Conservation (phyloP, 2,329 filamentous ascomycete genomes). For the Emmonsiellopsis sp. region DNA sequence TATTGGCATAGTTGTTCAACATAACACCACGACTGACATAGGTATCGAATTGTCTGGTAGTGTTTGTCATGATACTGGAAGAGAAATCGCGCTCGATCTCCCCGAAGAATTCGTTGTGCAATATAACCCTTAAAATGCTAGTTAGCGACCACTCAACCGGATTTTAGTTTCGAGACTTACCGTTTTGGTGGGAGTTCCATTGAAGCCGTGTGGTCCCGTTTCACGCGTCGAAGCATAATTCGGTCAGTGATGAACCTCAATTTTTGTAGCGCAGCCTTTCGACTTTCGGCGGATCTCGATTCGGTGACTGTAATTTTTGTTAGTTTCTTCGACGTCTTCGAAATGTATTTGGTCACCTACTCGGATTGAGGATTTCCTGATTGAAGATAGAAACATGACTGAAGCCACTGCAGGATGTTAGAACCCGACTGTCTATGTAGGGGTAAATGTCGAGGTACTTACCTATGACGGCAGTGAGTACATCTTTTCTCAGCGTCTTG, state of each 20-base stretch:
- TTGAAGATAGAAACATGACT: conserved; percentile 79
- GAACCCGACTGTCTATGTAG: not conserved
- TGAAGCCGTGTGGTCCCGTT: conserved; percentile 83
- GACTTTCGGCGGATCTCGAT: conserved; percentile 37
- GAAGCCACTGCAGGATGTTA: conserved; percentile 39
- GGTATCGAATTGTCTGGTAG: conserved; percentile 81
- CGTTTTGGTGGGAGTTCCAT: conserved; percentile 98
- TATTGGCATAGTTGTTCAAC: conserved; percentile 96
- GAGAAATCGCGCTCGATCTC: conserved; percentile 95
- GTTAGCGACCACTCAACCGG: not conserved
- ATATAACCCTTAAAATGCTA: conserved; percentile 50
- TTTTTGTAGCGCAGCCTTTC: conserved; percentile 66
- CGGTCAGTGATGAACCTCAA: conserved; percentile 80
- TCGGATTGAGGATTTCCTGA: conserved; percentile 84
- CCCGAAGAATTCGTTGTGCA: conserved; percentile 93
- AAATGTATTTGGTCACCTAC: conserved; percentile 16
- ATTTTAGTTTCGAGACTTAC: conserved; percentile 14
- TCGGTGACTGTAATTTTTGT: conserved; percentile 43
- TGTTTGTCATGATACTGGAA: conserved; percentile 87
- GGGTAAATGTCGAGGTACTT: conserved; percentile 5
- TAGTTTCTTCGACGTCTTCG: conserved; percentile 23
- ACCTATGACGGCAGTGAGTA: conserved; percentile 55
- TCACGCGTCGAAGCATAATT: conserved; percentile 92
- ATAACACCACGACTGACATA: conserved; percentile 92
- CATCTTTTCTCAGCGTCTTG: conserved; percentile 66